Percentiles rank a stretch among this genome's conserved stretches.
Conservation (phyloP, 2,329 filamentous ascomycete genomes). For the Ophiocordyceps camponoti-leonardi region DNA sequence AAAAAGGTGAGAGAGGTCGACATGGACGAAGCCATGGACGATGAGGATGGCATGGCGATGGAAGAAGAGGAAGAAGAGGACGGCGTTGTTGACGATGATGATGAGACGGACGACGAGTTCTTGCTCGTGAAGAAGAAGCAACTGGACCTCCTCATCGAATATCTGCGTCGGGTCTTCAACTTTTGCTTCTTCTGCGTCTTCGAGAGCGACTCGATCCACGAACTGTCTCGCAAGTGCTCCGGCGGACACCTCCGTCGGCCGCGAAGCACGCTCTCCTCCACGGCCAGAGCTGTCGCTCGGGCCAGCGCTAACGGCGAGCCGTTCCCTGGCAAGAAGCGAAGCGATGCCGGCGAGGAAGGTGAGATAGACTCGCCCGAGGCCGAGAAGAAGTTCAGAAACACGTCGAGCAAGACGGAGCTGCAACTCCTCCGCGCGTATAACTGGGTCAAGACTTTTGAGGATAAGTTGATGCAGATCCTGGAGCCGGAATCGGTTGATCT, state of each 20-base stretch:
- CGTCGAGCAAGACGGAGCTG: conserved; percentile 64
- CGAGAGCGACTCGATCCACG: conserved; percentile 92
- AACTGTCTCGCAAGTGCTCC: conserved; percentile 87
- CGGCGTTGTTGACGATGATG: conserved; percentile 53
- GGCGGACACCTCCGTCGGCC: conserved; percentile 93
- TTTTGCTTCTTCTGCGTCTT: conserved; percentile 99
- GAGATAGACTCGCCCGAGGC: conserved; percentile 27
- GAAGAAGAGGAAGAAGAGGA: conserved; percentile 76
- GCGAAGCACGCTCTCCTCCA: conserved; percentile 63
- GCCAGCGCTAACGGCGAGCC: conserved; percentile 70
- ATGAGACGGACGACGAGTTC: conserved; percentile 82
- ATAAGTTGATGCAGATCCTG: conserved; percentile 84
- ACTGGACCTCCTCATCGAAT: conserved; percentile 88
- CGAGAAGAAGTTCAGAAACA: conserved; percentile 57
- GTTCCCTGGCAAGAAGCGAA: conserved; percentile 70
- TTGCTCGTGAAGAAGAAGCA: conserved; percentile 89
- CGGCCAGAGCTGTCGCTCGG: conserved; percentile 69
- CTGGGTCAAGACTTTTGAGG: conserved; percentile 97
- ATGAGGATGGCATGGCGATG: conserved; percentile 51
- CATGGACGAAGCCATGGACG: conserved; percentile 45
- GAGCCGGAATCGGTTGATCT: conserved; percentile 80
- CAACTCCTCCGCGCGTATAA: conserved; percentile 92
- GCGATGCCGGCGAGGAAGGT: conserved; percentile 45
- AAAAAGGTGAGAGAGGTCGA: conserved; percentile 43
- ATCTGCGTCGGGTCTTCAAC: conserved; percentile 89